phyloP scores from a whole-genome alignment of 176 grass and related monocot species.

The Luzula sylvatica region DNA sequence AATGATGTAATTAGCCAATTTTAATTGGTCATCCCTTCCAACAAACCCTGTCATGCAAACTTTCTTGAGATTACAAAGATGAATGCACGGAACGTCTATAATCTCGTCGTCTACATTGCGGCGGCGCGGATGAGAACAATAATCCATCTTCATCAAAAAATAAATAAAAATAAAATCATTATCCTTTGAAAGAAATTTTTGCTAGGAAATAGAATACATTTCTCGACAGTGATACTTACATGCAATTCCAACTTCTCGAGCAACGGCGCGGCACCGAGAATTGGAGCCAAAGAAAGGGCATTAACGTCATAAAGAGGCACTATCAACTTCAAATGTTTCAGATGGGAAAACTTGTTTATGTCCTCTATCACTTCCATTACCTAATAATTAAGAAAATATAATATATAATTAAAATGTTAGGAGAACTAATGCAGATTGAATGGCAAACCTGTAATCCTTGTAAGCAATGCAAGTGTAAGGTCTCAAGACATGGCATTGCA shows the following conservation, averaged over 20 bases:
- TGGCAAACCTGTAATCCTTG: too few species aligned
- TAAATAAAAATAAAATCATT: neutral
- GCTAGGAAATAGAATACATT: conserved; percentile 5
- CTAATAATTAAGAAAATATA: too few species aligned
- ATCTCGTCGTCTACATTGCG: neutral
- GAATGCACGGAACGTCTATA: neutral
- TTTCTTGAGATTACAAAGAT: neutral
- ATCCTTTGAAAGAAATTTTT: neutral
- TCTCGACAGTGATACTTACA: neutral
- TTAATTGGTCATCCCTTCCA: neutral
- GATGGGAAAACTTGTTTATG: too few species aligned
- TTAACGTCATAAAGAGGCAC: too few species aligned
- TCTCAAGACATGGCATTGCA: too few species aligned
- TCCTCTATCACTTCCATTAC: too few species aligned
- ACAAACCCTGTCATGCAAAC: conserved; percentile 2
- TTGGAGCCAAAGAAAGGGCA: too few species aligned
- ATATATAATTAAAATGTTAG: too few species aligned
- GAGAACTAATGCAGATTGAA: too few species aligned
- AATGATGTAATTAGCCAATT: conserved; percentile 17
- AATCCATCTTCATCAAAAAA: neutral
- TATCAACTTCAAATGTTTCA: too few species aligned
- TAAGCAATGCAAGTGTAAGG: too few species aligned
- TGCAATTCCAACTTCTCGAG: neutral
- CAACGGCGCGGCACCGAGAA: neutral
- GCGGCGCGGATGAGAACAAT: neutral